A percentile compares a stretch with the other conserved stretches of the same genome.
These are phyloP conservation scores for Mesembryanthemum crystallinum DNA, from an alignment of 148 eudicot species.

Conservation along the genomic window DNA sequence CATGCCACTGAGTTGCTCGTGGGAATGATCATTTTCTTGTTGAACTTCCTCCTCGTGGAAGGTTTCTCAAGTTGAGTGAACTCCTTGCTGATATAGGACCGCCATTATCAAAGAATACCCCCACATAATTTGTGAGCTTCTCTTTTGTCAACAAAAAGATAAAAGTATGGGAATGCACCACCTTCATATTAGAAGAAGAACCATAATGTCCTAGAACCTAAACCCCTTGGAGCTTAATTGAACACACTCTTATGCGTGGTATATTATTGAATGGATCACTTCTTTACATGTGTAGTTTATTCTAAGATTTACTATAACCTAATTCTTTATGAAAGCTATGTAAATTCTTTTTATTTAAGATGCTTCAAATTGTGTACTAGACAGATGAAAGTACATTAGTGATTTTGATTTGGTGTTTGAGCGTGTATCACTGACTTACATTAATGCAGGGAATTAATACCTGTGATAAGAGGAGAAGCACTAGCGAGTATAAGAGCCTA, in stretches of 20 bases:
- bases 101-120: too few species aligned
- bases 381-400: not conserved
- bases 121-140: too few species aligned
- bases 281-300: not conserved
- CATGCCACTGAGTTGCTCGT: too few species aligned
- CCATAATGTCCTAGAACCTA: too few species aligned
- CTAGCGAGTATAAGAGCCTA: conserved; percentile 52
- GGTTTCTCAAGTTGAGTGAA: too few species aligned
- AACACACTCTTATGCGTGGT: not conserved
- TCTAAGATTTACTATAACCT: not conserved
- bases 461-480: conserved; percentile 77
- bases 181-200: too few species aligned
- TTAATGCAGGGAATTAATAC: conserved; percentile 73
- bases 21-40: too few species aligned
- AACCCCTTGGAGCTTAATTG: not conserved
- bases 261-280: not conserved
- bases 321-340: not conserved
- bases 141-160: too few species aligned
- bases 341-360: not conserved
- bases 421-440: not conserved
- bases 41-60: too few species aligned
- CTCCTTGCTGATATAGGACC: too few species aligned
- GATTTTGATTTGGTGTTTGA: not conserved
- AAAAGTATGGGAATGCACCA: too few species aligned
- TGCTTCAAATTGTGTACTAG: not conserved